A percentile compares a stretch with the other conserved stretches of the same genome.
Evolutionary conservation across 139 green algal genomes (phyloP).

Genomic region (Ostreobium quekettii): DNA sequence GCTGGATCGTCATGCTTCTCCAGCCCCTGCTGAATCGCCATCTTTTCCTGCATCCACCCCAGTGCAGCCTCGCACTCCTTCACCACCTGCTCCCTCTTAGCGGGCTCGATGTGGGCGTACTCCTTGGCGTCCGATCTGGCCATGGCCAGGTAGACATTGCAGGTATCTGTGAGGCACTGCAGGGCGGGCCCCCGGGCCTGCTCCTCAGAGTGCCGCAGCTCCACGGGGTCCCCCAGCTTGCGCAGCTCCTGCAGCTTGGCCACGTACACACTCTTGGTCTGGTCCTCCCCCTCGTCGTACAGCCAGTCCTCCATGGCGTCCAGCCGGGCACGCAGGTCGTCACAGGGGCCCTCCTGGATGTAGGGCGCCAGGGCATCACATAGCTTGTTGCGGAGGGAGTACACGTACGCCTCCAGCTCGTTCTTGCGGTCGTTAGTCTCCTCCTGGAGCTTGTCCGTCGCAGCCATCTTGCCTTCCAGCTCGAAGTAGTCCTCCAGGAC

Average conservation of each 20-base stretch:
- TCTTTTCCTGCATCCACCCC: slow-evolving; percentile 79
- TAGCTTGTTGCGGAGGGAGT: slow-evolving; percentile 74
- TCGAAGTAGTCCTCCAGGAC: slow-evolving; percentile 42
- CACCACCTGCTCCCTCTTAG: slow-evolving; percentile 64
- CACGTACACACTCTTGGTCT: slow-evolving; percentile 81
- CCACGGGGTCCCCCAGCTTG: slow-evolving; percentile 48
- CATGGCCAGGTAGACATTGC: slow-evolving; percentile 43
- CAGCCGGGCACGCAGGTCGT: slow-evolving; percentile 53
- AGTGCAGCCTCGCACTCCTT: slow-evolving; percentile 67
- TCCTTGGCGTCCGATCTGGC: slow-evolving; percentile 36
- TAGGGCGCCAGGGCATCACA: slow-evolving; percentile 48
- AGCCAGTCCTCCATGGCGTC: slow-evolving; percentile 89
- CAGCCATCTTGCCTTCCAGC: slow-evolving; percentile 38
- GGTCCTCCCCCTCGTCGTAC: slow-evolving; percentile 97
- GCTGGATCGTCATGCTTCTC: slow-evolving; percentile 59
- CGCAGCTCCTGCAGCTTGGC: slow-evolving; percentile 61
- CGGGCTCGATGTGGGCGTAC: slow-evolving; percentile 72
- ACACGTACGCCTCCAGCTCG: slow-evolving; percentile 90
- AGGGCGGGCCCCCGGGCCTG: slow-evolving; percentile 21
- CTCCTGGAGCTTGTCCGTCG: slow-evolving; percentile 75
- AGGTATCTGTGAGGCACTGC: slow-evolving; percentile 28
- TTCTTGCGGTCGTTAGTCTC: slow-evolving; percentile 97
- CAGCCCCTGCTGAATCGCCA: slow-evolving; percentile 44
- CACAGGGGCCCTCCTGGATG: slow-evolving; percentile 52
- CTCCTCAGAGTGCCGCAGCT: slow-evolving; percentile 38